phyloP scores from a whole-genome alignment of 345 rosid genomes.

The Euphorbia tirucalli region DNA sequence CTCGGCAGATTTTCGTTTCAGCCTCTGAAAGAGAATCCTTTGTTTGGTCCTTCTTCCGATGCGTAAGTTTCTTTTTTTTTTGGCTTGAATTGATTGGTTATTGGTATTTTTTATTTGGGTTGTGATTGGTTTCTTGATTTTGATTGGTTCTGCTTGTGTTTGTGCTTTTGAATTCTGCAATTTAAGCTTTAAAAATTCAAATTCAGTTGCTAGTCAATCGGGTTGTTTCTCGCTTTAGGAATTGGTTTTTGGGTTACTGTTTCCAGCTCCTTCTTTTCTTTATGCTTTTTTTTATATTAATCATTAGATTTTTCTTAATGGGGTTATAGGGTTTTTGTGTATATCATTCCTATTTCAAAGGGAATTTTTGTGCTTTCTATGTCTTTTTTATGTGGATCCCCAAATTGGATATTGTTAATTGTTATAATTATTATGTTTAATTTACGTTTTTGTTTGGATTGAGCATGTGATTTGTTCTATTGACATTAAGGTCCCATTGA shows the following conservation, averaged over 20 bases:
- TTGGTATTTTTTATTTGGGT: slow-evolving; percentile 4
- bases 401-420: not conserved
- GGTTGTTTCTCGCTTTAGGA: not conserved
- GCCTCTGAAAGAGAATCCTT: slow-evolving; percentile 87
- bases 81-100: not conserved
- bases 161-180: not conserved
- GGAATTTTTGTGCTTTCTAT: not conserved
- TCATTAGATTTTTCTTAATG: not conserved
- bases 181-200: not conserved
- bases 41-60: slow-evolving; percentile 83
- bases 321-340: not conserved
- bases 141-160: not conserved
- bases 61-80: slow-evolving; percentile 48
- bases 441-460: not conserved
- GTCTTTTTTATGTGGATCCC: not conserved
- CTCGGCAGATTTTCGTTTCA: slow-evolving; percentile 81
- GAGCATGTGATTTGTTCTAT: not conserved
- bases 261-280: not conserved
- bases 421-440: not conserved
- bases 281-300: not conserved
- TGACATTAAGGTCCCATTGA: not conserved
- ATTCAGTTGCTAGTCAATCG: not conserved
- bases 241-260: not conserved
- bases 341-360: not conserved
- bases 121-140: slow-evolving; percentile 4